Percentiles rank a stretch among this genome's conserved stretches.
These are phyloP conservation scores for Coffea eugenioides DNA, from an alignment of 257 asterid genomes.

Conservation along the genomic window DNA sequence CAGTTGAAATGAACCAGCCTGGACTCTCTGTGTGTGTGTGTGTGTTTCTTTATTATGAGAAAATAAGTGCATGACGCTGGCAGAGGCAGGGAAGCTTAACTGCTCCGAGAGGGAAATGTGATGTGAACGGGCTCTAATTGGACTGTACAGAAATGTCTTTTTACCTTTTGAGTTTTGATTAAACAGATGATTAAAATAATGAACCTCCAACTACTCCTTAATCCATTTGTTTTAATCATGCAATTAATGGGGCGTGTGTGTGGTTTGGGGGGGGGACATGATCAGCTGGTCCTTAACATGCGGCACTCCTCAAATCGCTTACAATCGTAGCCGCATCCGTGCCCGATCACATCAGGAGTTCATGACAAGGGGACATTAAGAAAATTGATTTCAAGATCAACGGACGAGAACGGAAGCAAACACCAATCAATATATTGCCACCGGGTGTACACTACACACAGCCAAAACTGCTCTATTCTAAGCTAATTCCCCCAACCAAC, in stretches of 20 bases:
- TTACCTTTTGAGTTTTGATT: not conserved
- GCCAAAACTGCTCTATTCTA: not conserved
- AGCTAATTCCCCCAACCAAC: not conserved
- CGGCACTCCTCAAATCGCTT: not conserved
- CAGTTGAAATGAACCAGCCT: too few relatives aligned
- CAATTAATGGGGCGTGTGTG: not conserved
- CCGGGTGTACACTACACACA: not conserved
- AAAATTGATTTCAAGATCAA: not conserved
- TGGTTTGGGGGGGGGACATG: not conserved
- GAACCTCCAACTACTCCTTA: constrained; percentile 45
- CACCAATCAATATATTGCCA: not conserved
- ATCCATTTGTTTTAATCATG: constrained; percentile 12
- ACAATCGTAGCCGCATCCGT: not conserved
- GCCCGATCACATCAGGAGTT: not conserved
- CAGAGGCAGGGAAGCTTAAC: constrained; percentile 22
- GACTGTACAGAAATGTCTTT: constrained; percentile 24
- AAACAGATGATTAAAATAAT: not conserved
- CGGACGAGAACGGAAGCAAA: not conserved
- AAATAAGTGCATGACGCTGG: not conserved
- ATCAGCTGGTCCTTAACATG: not conserved
- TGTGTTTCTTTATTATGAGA: too few relatives aligned
- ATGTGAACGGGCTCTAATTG: constrained; percentile 31
- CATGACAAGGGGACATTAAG: too few relatives aligned
- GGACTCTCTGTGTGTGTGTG: too few relatives aligned
- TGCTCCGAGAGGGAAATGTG: constrained; percentile 35